phyloP scores from a whole-genome alignment of 2,329 filamentous ascomycete species.

The Chaetomiaceae sp. region DNA sequence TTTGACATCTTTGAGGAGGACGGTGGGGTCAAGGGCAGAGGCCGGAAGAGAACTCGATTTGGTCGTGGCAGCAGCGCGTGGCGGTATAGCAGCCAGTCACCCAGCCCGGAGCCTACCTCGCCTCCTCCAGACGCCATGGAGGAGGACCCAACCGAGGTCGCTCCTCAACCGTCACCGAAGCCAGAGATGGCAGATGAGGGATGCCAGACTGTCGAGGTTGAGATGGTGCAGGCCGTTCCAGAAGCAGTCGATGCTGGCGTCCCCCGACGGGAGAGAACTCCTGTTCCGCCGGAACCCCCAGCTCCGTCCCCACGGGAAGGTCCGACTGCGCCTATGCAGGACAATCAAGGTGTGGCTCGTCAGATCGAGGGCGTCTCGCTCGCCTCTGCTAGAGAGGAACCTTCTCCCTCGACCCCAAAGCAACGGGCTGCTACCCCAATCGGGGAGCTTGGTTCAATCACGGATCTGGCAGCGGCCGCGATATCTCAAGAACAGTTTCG shows the following conservation, averaged over 20 bases:
- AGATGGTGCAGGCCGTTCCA: conserved; percentile 5
- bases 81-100: conserved; percentile 68
- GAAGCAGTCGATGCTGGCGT: neutral
- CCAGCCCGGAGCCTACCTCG: conserved; percentile 59
- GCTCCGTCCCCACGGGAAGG: neutral
- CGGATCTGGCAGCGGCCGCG: neutral
- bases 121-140: conserved; percentile 20
- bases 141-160: conserved; percentile 19
- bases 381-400: neutral
- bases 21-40: conserved; percentile 53
- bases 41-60: conserved; percentile 67
- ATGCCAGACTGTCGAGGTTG: conserved; percentile 29
- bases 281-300: neutral
- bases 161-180: conserved; percentile 19
- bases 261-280: neutral
- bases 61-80: conserved; percentile 64
- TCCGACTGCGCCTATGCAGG: neutral
- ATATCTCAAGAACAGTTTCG: neutral
- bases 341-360: neutral
- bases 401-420: neutral
- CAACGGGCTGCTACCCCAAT: neutral
- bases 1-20: conserved; percentile 70
- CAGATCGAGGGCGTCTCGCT: neutral
- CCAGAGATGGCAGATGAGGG: conserved; percentile 31
- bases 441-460: neutral